phyloP scores from a whole-genome alignment of 225 moss, liverwort and hornwort species.

The Pseudisothecium myosuroides region DNA sequence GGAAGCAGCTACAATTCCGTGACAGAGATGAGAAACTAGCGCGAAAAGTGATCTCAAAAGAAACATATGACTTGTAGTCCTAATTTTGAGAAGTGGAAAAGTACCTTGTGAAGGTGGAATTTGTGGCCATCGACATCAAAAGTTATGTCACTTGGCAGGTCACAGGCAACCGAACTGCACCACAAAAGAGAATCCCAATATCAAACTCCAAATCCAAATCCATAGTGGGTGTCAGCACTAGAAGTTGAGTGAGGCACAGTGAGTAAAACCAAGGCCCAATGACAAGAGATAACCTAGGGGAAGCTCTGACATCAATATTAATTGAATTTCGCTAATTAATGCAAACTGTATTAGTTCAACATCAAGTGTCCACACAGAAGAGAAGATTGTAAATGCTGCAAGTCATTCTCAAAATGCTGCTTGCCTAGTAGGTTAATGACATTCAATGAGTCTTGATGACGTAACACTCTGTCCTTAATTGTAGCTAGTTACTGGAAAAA shows the following conservation, averaged over 20 bases:
- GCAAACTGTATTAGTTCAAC: not conserved
- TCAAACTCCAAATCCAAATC: not conserved
- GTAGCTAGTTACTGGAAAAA: not conserved
- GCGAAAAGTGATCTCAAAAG: not conserved
- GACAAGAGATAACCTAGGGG: not conserved
- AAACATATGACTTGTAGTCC: not conserved
- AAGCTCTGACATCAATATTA: not conserved
- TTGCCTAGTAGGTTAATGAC: not conserved
- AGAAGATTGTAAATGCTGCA: not conserved
- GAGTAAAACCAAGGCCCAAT: not conserved
- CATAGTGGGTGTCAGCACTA: not conserved
- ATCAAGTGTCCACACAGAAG: not conserved
- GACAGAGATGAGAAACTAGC: not conserved
- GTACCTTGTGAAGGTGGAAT: slow-evolving; percentile 75
- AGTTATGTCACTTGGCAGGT: slow-evolving; percentile 63
- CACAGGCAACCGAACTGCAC: slow-evolving; percentile 59
- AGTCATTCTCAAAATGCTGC: not conserved
- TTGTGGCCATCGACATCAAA: slow-evolving; percentile 45
- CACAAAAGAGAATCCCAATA: not conserved
- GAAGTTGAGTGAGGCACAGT: not conserved
- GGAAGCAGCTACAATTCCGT: not conserved
- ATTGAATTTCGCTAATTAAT: not conserved
- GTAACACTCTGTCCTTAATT: not conserved
- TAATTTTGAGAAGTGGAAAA: not conserved
- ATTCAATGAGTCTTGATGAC: not conserved